Base-by-base conservation (phyloP, 2,329 filamentous ascomycete genomes). In the Bipolaris gigantea region DNA sequence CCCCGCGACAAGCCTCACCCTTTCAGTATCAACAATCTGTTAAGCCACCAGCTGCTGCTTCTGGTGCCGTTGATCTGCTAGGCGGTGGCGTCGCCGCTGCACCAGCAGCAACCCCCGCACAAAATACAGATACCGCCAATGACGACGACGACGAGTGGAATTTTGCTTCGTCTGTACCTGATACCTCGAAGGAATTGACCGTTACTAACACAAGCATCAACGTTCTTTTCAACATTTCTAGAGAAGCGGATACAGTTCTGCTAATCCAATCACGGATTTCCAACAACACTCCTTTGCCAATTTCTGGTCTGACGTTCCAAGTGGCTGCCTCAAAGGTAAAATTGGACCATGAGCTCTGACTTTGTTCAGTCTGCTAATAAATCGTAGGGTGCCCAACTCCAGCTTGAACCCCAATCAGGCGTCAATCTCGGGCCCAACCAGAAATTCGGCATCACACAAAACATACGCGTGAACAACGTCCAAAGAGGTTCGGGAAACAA, bases 141-240 rank as follows among this genome's bases (percentile, higher is more conserved):
- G 93, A 97, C 62, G 93, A 97, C 62, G 93, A 97, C 46, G 93
- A 97, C 60, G 93, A 97, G 69, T 97, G 93, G 92, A 89, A 86
- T 21, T 97, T 97, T 73, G 86, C 90, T 3, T 97, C 93, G 0
- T 88, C 93, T 0, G 80, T 97, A 13, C 93, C 93, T 3, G 81
- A 84, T 56, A 81, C 85, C 32, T 85, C 87, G 46, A 84, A 90
- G 61, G 84, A 84, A 43, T 78, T 88, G 18, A 82, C 81, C 3
- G 84, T 97, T 39, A 86, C 85, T 67, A 86, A 89, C 66, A 87
- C 86, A 2, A 81, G 78, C 39, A 77, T 97, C 42, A 84, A 85
- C 55, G 87, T 96, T 55, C 83, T 89, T 35, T 87, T 97, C 72
- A 79, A 86, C 35, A 87, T 90, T 5, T 84, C 81, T 19, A 81